Percentiles rank a stretch among this genome's conserved stretches.
These are phyloP conservation scores for Podospora pseudopauciseta DNA, from an alignment of 495 filamentous ascomycete species.

Conservation along the genomic window DNA sequence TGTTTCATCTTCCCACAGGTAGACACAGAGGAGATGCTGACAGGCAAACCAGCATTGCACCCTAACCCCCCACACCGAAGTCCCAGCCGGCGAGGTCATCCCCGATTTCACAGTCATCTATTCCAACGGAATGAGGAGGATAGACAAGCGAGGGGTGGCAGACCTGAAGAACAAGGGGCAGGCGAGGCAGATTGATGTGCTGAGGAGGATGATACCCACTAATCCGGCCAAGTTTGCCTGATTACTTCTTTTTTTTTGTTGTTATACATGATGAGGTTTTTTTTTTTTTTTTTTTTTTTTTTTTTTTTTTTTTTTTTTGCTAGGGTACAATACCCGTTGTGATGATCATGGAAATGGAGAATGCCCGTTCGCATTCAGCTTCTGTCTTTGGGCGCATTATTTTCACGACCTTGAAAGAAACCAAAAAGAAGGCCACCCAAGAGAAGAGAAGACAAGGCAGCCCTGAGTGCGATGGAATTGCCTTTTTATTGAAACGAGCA, in stretches of 20 bases:
- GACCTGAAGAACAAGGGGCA: conserved; percentile 54
- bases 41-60: conserved; percentile 49
- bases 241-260: conserved; percentile 14
- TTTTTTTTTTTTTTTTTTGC: not conserved
- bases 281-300: conserved; percentile 1
- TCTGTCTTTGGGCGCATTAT: too few relatives aligned
- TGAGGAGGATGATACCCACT: conserved; percentile 60
- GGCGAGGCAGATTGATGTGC: conserved; percentile 59
- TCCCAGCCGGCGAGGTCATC: conserved; percentile 52
- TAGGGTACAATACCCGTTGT: not conserved
- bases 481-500: too few relatives aligned
- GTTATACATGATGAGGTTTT: not conserved
- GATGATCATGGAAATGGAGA: not conserved
- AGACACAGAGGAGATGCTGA: not conserved
- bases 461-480: too few relatives aligned
- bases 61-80: conserved; percentile 45
- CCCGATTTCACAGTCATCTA: conserved; percentile 66
- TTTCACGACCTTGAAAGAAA: too few relatives aligned
- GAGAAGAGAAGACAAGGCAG: too few relatives aligned
- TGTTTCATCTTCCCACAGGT: conserved; percentile 20
- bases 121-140: conserved; percentile 53
- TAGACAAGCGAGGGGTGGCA: conserved; percentile 53
- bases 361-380: too few relatives aligned
- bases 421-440: too few relatives aligned
- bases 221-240: conserved; percentile 57